phyloP scores from a whole-genome alignment of 768 basidiomycete genomes.

The Coprinopsis marcescibilis region DNA sequence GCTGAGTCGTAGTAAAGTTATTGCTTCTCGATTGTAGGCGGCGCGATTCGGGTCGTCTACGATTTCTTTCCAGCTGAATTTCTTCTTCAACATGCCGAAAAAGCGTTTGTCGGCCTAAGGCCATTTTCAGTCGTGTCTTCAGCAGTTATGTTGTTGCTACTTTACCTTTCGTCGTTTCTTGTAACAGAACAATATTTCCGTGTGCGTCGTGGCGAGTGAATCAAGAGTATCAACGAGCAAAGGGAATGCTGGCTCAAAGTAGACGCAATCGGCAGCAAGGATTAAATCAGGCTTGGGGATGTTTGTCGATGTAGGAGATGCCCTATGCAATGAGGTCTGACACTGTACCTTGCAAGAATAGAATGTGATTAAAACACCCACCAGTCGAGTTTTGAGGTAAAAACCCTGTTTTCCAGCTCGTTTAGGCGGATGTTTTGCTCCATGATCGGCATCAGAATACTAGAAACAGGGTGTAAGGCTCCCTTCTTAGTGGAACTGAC shows the following conservation, averaged over 20 bases:
- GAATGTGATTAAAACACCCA: constrained; percentile 29
- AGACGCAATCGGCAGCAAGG: constrained; percentile 92
- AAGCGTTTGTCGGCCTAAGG: constrained; percentile 82
- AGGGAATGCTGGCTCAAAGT: constrained; percentile 91
- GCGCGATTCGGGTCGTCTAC: constrained; percentile 55
- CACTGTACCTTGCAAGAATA: constrained; percentile 3
- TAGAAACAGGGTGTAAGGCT: constrained; percentile 24
- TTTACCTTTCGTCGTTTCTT: constrained; percentile 86
- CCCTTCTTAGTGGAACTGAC: constrained; percentile 8
- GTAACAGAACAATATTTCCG: constrained; percentile 86
- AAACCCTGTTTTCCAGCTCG: constrained; percentile 42
- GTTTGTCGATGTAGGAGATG: constrained; percentile 45
- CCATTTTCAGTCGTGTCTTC: not conserved
- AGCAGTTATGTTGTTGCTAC: not conserved
- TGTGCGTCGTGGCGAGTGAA: constrained; percentile 47
- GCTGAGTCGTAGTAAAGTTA: constrained; percentile 53
- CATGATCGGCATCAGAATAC: constrained; percentile 79
- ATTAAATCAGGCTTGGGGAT: constrained; percentile 57
- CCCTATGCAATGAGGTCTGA: constrained; percentile 43
- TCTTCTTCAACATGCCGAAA: constrained; percentile 71
- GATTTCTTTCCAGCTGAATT: constrained; percentile 72
- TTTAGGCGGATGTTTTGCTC: constrained; percentile 65
- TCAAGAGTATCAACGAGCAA: constrained; percentile 76
- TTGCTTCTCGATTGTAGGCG: constrained; percentile 58
- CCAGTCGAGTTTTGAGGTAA: constrained; percentile 79